phyloP scores from a whole-genome alignment of 2,329 filamentous ascomycete genomes.

The Neofusicoccum parvum region DNA sequence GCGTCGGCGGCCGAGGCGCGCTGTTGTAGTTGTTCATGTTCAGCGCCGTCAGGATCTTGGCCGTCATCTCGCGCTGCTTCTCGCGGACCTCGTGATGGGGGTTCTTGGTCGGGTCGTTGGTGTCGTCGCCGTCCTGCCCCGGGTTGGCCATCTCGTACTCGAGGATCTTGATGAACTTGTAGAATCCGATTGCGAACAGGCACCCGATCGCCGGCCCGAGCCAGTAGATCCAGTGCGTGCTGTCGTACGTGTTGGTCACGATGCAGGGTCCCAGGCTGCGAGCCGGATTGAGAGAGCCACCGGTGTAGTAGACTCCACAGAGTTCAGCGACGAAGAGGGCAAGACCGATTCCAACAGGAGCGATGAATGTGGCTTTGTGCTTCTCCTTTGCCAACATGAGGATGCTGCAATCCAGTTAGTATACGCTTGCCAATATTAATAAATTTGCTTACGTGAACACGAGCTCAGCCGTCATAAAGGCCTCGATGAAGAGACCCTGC shows the following conservation, averaged over 20 bases:
- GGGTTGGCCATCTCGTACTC: constrained; percentile 48
- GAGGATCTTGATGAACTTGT: constrained; percentile 43
- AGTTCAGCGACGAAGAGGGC: constrained; percentile 28
- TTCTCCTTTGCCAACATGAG: constrained; percentile 35
- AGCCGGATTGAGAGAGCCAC: constrained; percentile 50
- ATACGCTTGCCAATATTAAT: constrained; percentile 31
- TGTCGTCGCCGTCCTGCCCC: constrained; percentile 42
- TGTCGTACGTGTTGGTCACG: constrained; percentile 42
- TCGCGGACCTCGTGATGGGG: constrained; percentile 20
- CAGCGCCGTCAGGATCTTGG: constrained; percentile 15
- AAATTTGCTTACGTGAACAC: constrained; percentile 39
- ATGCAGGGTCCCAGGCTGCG: constrained; percentile 50
- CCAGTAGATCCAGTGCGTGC: constrained; percentile 53
- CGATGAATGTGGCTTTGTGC: constrained; percentile 33
- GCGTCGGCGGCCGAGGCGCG: neutral
- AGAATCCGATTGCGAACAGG: constrained; percentile 41
- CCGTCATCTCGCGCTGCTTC: constrained; percentile 21
- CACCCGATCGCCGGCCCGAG: constrained; percentile 46
- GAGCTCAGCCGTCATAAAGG: constrained; percentile 42
- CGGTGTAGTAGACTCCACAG: constrained; percentile 44
- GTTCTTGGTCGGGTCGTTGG: constrained; percentile 22
- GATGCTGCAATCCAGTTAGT: constrained; percentile 32
- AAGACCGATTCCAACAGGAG: constrained; percentile 29
- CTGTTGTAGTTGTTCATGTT: neutral
- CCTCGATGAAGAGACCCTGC: constrained; percentile 43